Evolutionary conservation across 2,329 filamentous ascomycete species (phyloP).

Genomic region (Calcarisporium arbuscula): DNA sequence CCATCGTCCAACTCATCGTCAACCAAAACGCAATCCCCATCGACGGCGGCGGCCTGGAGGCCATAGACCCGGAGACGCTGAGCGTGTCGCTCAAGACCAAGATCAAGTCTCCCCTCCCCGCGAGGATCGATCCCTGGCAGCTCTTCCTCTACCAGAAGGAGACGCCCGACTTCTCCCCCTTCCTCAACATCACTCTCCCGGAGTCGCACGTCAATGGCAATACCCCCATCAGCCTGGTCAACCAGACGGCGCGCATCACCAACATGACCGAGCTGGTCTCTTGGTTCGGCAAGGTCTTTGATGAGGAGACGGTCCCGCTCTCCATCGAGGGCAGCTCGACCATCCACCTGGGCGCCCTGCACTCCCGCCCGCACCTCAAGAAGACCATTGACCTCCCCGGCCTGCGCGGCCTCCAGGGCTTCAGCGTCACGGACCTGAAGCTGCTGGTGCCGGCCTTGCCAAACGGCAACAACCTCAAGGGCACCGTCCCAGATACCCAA

Average conservation of each 20-base stretch:
- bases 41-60: too few species aligned
- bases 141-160: too few species aligned
- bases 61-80: too few species aligned
- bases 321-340: constrained; percentile 29
- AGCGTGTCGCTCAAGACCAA: too few species aligned
- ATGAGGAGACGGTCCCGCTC: constrained; percentile 26
- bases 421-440: constrained; percentile 29
- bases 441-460: constrained; percentile 30
- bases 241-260: constrained; percentile 27
- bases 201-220: constrained; percentile 26
- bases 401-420: constrained; percentile 33
- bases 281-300: constrained; percentile 34
- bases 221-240: constrained; percentile 26
- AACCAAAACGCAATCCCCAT: too few species aligned
- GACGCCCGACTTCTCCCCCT: too few species aligned
- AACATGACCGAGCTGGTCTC: constrained; percentile 32
- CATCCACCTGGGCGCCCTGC: constrained; percentile 32
- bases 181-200: too few species aligned
- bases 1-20: too few species aligned
- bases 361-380: constrained; percentile 29
- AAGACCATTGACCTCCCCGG: constrained; percentile 35
- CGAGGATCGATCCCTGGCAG: too few species aligned
- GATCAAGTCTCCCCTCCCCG: too few species aligned
- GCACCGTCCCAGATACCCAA: constrained; percentile 39
- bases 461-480: constrained; percentile 36